Evolutionary conservation across 176 grass and related monocot genomes (phyloP).

Genomic region (Aegilops tauschii): DNA sequence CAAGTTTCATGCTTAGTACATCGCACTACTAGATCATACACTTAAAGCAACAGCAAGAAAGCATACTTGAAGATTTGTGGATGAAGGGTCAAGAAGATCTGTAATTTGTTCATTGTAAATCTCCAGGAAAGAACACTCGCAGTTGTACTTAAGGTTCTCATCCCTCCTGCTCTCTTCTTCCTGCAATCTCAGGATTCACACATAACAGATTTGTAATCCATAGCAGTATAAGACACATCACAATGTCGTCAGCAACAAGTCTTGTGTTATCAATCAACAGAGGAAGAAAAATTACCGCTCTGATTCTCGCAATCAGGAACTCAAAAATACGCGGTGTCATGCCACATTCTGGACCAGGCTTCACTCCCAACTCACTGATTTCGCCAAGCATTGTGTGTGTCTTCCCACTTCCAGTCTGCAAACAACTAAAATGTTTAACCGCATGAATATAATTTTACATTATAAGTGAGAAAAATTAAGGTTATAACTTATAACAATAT

Average conservation of each 20-base stretch:
- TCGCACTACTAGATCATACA: constrained; percentile 7
- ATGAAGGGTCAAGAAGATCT: constrained; percentile 89
- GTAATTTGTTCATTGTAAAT: constrained; percentile 99
- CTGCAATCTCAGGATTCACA: constrained; percentile 30
- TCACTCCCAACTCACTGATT: constrained; percentile 67
- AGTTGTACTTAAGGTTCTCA: constrained; percentile 86
- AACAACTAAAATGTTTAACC: constrained; percentile 16
- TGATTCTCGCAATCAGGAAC: constrained; percentile 92
- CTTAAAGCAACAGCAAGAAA: constrained; percentile 32
- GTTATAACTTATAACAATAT: constrained; percentile 22
- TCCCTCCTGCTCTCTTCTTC: constrained; percentile 95
- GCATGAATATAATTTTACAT: not conserved
- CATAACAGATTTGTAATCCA: not conserved
- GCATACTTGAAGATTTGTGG: constrained; percentile 75
- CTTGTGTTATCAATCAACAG: not conserved
- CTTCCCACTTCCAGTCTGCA: constrained; percentile 94
- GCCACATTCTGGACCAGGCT: constrained; percentile 67
- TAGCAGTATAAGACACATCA: not conserved
- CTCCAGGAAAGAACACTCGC: constrained; percentile 95
- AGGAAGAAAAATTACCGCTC: constrained; percentile 53
- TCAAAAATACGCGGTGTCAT: constrained; percentile 97
- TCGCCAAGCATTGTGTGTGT: constrained; percentile 96
- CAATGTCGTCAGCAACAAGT: not conserved
- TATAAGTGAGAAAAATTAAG: constrained; percentile 21
- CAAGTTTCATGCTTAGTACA: constrained; percentile 8